phyloP scores from a whole-genome alignment of 108 stramenopile genomes.

The Skeletonema potamos region DNA sequence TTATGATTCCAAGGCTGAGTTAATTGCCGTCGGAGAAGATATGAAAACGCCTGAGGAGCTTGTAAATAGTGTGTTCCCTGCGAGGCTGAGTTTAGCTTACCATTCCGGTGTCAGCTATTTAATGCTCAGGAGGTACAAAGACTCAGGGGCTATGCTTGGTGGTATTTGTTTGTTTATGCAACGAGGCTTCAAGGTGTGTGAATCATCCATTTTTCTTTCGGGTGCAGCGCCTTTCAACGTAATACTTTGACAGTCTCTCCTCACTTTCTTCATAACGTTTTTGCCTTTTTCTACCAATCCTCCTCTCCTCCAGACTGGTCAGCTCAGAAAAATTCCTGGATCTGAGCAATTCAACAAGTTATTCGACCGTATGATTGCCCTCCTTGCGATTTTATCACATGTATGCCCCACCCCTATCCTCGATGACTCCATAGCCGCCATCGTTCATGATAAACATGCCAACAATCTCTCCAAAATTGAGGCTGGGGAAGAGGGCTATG shows the following conservation, averaged over 20 bases:
- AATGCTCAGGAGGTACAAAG: conserved; percentile 95
- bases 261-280: background rate
- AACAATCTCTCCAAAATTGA: conserved; percentile 82
- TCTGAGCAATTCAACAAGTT: conserved; percentile 83
- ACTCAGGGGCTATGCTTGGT: conserved; percentile 76
- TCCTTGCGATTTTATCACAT: conserved; percentile 81
- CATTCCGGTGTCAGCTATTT: conserved; percentile 93
- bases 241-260: background rate
- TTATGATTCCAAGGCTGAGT: conserved; percentile 34
- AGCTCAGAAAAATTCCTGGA: conserved; percentile 69
- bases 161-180: conserved; percentile 80
- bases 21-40: conserved; percentile 42
- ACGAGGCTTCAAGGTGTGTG: conserved; percentile 72
- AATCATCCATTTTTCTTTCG: no score
- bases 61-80: conserved; percentile 78
- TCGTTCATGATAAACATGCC: conserved; percentile 89
- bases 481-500: conserved; percentile 78
- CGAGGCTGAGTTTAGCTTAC: conserved; percentile 87
- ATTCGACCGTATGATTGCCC: conserved; percentile 88
- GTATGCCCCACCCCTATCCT: conserved; percentile 63
- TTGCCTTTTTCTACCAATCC: background rate
- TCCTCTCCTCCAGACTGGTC: conserved; percentile 53
- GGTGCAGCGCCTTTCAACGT: background rate
- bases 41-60: conserved; percentile 63
- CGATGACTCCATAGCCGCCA: conserved; percentile 72